phyloP scores from a whole-genome alignment of 176 grass and related monocot genomes.

The Chrysopogon serrulatus region DNA sequence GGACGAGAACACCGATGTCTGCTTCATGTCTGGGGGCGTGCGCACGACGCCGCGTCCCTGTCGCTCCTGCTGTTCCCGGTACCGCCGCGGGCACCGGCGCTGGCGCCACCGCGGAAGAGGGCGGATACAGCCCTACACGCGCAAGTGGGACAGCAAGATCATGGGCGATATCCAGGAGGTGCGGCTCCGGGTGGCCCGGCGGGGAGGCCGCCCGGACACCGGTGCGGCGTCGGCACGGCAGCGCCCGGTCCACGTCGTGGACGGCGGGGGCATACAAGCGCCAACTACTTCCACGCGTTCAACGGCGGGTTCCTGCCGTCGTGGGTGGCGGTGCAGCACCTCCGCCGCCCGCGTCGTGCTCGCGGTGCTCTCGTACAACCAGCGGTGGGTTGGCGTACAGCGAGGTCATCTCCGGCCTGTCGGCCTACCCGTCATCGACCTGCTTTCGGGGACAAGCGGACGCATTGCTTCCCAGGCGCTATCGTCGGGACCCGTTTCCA shows the following conservation, averaged over 20 bases:
- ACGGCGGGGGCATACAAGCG: conserved; percentile 55
- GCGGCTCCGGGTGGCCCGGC: conserved; percentile 4
- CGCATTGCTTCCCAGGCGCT: conserved; percentile 58
- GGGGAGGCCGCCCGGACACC: too few species aligned
- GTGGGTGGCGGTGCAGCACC: conserved; percentile 64
- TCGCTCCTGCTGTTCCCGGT: conserved; percentile 38
- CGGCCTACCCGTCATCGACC: conserved; percentile 35
- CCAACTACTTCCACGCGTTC: conserved; percentile 64
- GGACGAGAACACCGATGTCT: conserved; percentile 57
- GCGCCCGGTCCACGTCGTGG: conserved; percentile 43
- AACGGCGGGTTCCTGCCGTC: conserved; percentile 59
- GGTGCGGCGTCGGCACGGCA: too few species aligned
- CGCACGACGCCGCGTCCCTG: conserved; percentile 39
- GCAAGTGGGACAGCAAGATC: conserved; percentile 67
- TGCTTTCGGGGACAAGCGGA: conserved; percentile 45
- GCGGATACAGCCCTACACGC: conserved; percentile 51
- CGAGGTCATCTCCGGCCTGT: conserved; percentile 41
- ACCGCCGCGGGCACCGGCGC: neutral
- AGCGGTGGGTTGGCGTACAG: conserved; percentile 47
- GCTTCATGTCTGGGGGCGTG: conserved; percentile 73
- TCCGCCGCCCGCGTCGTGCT: conserved; percentile 47
- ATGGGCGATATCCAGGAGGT: conserved; percentile 45
- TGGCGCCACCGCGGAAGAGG: neutral
- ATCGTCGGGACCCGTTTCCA: conserved; percentile 62
- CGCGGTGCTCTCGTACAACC: conserved; percentile 39